Percentiles rank a stretch among this genome's conserved stretches.
Conservation (phyloP, 2,329 filamentous ascomycete species). For the Neoarthrinium moseri region DNA sequence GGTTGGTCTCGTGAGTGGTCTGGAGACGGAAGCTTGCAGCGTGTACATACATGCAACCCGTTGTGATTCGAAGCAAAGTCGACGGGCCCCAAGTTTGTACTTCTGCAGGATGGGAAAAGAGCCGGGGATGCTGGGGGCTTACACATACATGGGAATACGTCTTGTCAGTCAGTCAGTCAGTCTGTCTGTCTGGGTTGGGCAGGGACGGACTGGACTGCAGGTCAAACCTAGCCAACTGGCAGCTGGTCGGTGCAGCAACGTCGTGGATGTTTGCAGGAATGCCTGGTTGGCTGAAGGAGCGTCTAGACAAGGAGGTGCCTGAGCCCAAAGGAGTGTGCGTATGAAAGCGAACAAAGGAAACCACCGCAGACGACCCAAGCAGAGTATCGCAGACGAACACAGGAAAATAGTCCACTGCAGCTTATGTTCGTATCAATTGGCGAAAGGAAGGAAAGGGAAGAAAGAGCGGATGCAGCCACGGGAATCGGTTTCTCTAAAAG, state of each 20-base stretch:
- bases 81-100: conserved; percentile 21
- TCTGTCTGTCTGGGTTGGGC: conserved; percentile 22
- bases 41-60: conserved; percentile 17
- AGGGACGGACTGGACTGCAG: conserved; percentile 20
- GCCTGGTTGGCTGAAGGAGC: conserved; percentile 25
- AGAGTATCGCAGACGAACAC: conserved; percentile 16
- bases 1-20: conserved; percentile 21
- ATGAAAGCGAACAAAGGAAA: conserved; percentile 24
- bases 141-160: conserved; percentile 15
- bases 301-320: conserved; percentile 20
- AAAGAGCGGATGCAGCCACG: conserved; percentile 6
- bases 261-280: conserved; percentile 28
- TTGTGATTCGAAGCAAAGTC: conserved; percentile 22
- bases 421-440: too few species aligned
- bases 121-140: conserved; percentile 19
- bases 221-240: conserved; percentile 22
- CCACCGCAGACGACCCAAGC: conserved; percentile 17
- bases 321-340: conserved; percentile 16
- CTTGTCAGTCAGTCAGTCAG: too few species aligned
- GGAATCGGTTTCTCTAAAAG: conserved; percentile 19
- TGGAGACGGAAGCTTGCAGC: conserved; percentile 21
- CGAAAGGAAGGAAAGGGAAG: conserved; percentile 15
- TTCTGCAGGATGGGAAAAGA: conserved; percentile 23
- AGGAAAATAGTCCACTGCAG: too few species aligned
- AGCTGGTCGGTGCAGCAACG: conserved; percentile 18